Conservation (phyloP, 805 yeast genomes). For the Yamadazyma ubonensis region DNA sequence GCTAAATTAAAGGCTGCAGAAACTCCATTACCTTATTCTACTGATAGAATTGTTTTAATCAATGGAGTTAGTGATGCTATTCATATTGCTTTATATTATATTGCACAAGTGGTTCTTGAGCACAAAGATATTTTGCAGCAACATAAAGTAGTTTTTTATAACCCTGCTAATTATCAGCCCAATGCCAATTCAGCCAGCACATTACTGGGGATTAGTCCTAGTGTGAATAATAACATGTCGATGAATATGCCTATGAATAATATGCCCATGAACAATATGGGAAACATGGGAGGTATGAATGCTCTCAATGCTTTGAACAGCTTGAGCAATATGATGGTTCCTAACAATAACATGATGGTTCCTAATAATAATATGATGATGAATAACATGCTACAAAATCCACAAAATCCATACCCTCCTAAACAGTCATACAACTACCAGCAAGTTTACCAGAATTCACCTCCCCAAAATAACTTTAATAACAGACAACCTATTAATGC, state of each 20-base stretch:
- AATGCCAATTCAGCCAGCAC: constrained; percentile 12
- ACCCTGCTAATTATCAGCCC: constrained; percentile 49
- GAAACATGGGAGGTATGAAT: constrained; percentile 15
- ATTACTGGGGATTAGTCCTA: constrained; percentile 12
- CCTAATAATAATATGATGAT: constrained; percentile 1
- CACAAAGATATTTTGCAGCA: constrained; percentile 53
- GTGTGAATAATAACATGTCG: constrained; percentile 7
- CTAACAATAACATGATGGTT: constrained; percentile 10
- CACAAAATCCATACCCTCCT: constrained; percentile 12
- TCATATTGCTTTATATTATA: constrained; percentile 76
- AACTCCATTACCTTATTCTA: constrained; percentile 67
- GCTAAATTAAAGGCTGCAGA: constrained; percentile 75
- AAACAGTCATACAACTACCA: constrained; percentile 20
- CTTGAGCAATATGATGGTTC: constrained; percentile 18
- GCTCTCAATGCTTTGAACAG: constrained; percentile 18
- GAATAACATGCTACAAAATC: constrained; percentile 4
- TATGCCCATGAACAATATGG: constrained; percentile 10
- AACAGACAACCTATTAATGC: constrained; percentile 21
- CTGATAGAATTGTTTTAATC: constrained; percentile 70
- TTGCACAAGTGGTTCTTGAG: constrained; percentile 65
- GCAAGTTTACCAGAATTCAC: constrained; percentile 5
- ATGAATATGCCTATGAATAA: constrained; percentile 1
- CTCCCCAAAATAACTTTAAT: constrained; percentile 9
- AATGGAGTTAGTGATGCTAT: constrained; percentile 85
- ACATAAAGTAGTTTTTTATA: constrained; percentile 55